phyloP scores from a whole-genome alignment of 352 stramenopile genomes.

The Phytophthora cajani region DNA sequence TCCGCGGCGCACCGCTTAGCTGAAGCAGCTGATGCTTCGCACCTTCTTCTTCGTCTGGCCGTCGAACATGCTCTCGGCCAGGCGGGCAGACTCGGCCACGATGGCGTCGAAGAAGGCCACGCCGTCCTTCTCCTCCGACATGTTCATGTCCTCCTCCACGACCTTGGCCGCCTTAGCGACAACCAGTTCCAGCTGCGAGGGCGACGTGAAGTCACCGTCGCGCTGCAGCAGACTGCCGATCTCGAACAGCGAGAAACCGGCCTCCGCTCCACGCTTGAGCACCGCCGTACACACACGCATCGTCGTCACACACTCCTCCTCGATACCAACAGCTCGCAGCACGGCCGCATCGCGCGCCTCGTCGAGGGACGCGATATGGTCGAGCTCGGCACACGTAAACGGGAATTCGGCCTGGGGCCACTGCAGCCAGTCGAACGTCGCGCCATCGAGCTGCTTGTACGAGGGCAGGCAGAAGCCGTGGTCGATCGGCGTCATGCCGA shows the following conservation, averaged over 20 bases:
- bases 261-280: conserved; percentile 76
- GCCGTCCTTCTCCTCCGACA: conserved; percentile 47
- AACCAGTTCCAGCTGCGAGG: conserved; percentile 80
- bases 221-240: conserved; percentile 84
- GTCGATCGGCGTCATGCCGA: conserved; percentile 88
- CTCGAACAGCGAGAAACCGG: conserved; percentile 87
- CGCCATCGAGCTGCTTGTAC: conserved; percentile 80
- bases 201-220: conserved; percentile 78
- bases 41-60: conserved; percentile 86
- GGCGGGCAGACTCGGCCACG: conserved; percentile 53
- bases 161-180: conserved; percentile 49
- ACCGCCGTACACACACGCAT: conserved; percentile 84
- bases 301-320: conserved; percentile 83
- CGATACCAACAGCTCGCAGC: conserved; percentile 73
- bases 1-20: conserved; percentile 37
- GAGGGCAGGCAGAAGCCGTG: conserved; percentile 89
- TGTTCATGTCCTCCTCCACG: conserved; percentile 38
- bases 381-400: conserved; percentile 77
- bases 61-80: conserved; percentile 56
- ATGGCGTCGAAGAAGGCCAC: conserved; percentile 59
- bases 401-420: conserved; percentile 90
- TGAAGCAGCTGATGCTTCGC: conserved; percentile 90
- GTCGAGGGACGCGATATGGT: conserved; percentile 81
- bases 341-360: conserved; percentile 58
- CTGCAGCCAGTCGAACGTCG: conserved; percentile 89